phyloP scores from a whole-genome alignment of 2,329 filamentous ascomycete genomes.

The Pseudogymnoascus sp. region DNA sequence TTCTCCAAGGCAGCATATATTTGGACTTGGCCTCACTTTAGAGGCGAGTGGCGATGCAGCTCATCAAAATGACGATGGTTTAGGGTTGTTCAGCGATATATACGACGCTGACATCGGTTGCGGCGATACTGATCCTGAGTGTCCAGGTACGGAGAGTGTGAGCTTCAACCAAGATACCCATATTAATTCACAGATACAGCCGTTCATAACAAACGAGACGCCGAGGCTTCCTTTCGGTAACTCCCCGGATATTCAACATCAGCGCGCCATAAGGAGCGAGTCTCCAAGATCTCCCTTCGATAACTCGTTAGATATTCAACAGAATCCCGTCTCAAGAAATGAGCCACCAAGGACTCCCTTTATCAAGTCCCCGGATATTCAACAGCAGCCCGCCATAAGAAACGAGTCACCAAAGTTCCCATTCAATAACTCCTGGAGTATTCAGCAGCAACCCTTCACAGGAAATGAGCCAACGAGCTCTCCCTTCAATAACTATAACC shows the following conservation, averaged over 20 bases:
- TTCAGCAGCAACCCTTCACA: neutral
- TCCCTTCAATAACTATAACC: neutral
- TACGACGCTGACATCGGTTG: neutral
- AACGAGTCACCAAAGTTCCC: neutral
- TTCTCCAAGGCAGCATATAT: neutral
- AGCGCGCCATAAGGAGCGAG: neutral
- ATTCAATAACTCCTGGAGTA: neutral
- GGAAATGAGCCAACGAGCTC: neutral
- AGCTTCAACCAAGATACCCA: neutral
- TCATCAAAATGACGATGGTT: neutral
- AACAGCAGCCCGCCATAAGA: neutral
- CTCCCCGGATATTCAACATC: neutral
- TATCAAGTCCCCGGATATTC: neutral
- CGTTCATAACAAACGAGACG: neutral
- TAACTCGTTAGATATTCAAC: neutral
- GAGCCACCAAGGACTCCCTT: too few relatives aligned
- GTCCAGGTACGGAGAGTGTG: neutral
- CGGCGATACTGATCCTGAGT: neutral
- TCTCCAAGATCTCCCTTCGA: neutral
- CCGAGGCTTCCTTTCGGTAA: neutral
- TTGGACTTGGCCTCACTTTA: neutral
- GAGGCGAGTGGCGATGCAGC: neutral
- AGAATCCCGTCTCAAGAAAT: neutral
- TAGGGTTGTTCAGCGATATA: neutral
- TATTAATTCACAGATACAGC: neutral